phyloP scores from a whole-genome alignment of 2,329 filamentous ascomycete species.

The Fusarium sp. region DNA sequence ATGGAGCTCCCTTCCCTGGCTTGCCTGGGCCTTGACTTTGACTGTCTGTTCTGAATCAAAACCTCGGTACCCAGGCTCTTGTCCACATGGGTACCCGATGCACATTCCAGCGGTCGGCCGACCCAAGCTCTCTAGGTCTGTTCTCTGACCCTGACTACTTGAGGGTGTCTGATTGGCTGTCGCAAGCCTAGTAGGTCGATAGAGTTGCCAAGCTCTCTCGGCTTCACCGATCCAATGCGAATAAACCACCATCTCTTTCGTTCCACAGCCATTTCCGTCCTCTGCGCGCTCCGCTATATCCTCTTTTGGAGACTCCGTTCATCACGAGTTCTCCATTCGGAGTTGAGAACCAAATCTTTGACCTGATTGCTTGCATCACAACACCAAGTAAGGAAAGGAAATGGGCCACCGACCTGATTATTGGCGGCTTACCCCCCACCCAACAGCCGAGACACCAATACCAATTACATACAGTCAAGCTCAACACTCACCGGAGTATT shows the following conservation, averaged over 20 bases:
- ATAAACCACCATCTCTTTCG: constrained; percentile 30
- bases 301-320: constrained; percentile 37
- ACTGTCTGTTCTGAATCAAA: constrained; percentile 3
- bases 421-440: neutral
- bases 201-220: constrained; percentile 46
- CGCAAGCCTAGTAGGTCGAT: constrained; percentile 25
- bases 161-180: constrained; percentile 31
- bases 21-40: neutral
- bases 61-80: constrained; percentile 33
- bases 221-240: constrained; percentile 47
- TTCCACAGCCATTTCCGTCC: constrained; percentile 33
- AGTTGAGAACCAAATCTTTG: constrained; percentile 11
- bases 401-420: neutral
- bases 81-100: constrained; percentile 23
- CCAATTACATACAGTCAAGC: neutral
- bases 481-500: constrained; percentile 10
- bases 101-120: constrained; percentile 46
- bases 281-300: constrained; percentile 33
- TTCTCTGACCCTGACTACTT: constrained; percentile 22
- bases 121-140: constrained; percentile 25
- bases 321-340: constrained; percentile 27
- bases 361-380: constrained; percentile 24
- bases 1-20: neutral
- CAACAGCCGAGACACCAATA: constrained; percentile 5
- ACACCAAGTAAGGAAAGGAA: constrained; percentile 4